Evolutionary conservation across 108 stramenopile species (phyloP).

Genomic region (Pseudonitzschia pungens): DNA sequence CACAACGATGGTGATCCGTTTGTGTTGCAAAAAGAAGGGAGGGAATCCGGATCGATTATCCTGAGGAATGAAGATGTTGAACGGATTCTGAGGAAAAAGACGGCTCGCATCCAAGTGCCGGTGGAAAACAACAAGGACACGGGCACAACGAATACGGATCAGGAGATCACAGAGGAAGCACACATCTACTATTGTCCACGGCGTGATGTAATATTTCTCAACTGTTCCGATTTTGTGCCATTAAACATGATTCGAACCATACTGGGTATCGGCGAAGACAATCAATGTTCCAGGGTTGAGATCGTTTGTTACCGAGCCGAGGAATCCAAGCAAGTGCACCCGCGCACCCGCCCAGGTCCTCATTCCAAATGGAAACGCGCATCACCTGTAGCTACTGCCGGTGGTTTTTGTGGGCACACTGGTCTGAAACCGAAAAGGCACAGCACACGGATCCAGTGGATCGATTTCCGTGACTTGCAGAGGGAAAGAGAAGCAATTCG

Average conservation of each 20-base stretch:
- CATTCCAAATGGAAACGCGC: constrained; percentile 38
- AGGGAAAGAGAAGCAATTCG: neutral
- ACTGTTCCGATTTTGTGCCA: neutral
- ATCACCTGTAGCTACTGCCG: neutral
- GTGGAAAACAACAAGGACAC: neutral
- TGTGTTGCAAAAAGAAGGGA: neutral
- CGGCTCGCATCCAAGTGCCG: no score
- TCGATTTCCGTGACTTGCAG: constrained; percentile 26
- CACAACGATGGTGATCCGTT: constrained; percentile 16
- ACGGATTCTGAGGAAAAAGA: neutral
- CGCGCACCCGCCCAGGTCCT: neutral
- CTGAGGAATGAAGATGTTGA: neutral
- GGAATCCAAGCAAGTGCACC: neutral
- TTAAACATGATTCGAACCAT: constrained; percentile 4
- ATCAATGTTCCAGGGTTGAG: neutral
- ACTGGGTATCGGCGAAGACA: constrained; percentile 28
- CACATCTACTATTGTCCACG: constrained; percentile 6
- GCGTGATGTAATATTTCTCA: neutral
- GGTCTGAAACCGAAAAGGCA: neutral
- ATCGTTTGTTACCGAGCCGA: neutral
- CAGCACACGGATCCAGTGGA: constrained; percentile 16
- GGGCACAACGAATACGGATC: no score
- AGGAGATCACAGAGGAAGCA: no score
- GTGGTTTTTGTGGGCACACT: neutral
- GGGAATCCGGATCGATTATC: neutral